A percentile compares a stretch with the other conserved stretches of the same genome.
Evolutionary conservation across 2,329 filamentous ascomycete genomes (phyloP).

Genomic region (Diaporthe eres): DNA sequence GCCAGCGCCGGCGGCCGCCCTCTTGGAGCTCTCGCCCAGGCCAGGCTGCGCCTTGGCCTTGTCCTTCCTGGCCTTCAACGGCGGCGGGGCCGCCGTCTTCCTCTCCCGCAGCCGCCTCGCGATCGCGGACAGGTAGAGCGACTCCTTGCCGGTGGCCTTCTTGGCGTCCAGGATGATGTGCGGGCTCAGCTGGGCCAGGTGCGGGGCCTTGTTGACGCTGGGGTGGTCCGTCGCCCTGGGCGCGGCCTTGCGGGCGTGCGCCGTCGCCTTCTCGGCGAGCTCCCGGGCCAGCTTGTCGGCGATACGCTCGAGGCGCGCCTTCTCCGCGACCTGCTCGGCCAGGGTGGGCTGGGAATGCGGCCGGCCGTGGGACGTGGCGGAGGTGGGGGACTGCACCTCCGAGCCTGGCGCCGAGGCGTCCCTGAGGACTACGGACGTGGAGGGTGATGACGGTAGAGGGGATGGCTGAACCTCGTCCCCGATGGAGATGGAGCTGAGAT

Average conservation of each 20-base stretch:
- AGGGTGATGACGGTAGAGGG: constrained; percentile 44
- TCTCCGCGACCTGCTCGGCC: constrained; percentile 70
- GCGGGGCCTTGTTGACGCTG: constrained; percentile 68
- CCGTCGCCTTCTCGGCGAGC: constrained; percentile 66
- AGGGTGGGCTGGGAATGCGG: constrained; percentile 52
- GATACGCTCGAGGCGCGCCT: constrained; percentile 72
- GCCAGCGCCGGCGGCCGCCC: constrained; percentile 35
- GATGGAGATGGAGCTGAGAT: constrained; percentile 41
- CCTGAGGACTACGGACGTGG: constrained; percentile 41
- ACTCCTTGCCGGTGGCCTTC: constrained; percentile 83
- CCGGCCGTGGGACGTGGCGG: constrained; percentile 43
- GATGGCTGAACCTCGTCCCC: constrained; percentile 45
- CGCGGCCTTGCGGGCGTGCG: constrained; percentile 64
- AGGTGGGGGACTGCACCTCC: constrained; percentile 35
- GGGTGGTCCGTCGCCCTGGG: constrained; percentile 68
- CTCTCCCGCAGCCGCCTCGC: constrained; percentile 60
- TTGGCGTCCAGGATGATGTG: constrained; percentile 84
- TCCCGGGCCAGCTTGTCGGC: constrained; percentile 68
- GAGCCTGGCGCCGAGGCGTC: constrained; percentile 34
- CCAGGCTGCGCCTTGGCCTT: constrained; percentile 39
- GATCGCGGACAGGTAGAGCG: constrained; percentile 77
- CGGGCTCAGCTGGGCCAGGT: constrained; percentile 71
- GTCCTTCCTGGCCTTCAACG: constrained; percentile 15
- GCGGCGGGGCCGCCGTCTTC: constrained; percentile 38
- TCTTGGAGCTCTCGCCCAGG: constrained; percentile 41